These are phyloP conservation scores for Xylaria longipes DNA, from an alignment of 495 filamentous ascomycete species.

Conservation along the genomic window DNA sequence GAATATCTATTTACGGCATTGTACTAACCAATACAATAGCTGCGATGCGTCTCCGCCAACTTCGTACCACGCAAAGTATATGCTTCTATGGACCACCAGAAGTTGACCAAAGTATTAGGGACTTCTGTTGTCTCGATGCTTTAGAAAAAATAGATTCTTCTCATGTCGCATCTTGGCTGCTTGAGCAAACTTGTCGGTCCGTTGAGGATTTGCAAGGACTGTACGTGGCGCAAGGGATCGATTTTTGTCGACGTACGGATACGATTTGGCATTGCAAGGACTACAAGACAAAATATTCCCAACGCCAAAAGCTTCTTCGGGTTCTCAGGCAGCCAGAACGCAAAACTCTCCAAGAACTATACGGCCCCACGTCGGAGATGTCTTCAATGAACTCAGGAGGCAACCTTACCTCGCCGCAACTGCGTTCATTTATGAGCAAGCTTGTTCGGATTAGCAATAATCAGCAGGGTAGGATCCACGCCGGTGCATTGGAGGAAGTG, in stretches of 20 bases:
- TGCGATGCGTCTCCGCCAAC: conserved; percentile 45
- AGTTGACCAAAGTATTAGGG: conserved; percentile 56
- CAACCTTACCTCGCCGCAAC: conserved; percentile 11
- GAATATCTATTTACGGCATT: too few species aligned
- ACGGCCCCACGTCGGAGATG: conserved; percentile 26
- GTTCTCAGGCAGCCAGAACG: conserved; percentile 45
- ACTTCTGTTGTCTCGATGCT: conserved; percentile 26
- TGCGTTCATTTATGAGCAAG: conserved; percentile 26
- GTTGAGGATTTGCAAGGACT: conserved; percentile 62
- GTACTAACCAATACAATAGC: conserved; percentile 11
- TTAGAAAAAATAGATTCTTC: conserved; percentile 26
- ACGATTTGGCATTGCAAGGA: conserved; percentile 33
- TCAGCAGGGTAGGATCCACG: background rate
- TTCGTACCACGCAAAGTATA: conserved; percentile 43
- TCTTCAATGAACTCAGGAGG: background rate
- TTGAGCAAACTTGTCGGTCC: conserved; percentile 64
- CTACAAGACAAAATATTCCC: conserved; percentile 23
- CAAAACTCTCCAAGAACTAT: conserved; percentile 44
- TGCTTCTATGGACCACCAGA: conserved; percentile 50
- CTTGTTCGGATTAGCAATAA: background rate
- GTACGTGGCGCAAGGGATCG: conserved; percentile 62
- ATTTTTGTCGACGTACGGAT: conserved; percentile 58
- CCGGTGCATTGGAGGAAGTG: conserved; percentile 53
- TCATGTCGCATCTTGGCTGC: conserved; percentile 59
- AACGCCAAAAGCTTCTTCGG: conserved; percentile 31